Conservation (phyloP, 2,329 filamentous ascomycete genomes). For the Monosporascus sp. region DNA sequence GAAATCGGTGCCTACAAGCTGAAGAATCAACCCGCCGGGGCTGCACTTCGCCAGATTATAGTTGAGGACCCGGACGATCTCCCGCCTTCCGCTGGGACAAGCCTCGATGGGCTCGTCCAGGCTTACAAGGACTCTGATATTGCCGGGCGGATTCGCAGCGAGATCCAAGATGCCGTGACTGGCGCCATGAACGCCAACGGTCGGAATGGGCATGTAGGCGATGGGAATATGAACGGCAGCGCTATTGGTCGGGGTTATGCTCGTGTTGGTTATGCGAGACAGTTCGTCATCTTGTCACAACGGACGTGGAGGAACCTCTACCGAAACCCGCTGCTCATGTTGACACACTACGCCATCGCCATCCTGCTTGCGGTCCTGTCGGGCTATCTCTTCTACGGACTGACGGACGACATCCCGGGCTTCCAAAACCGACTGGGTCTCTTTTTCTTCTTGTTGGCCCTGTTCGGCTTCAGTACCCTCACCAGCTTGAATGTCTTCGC, state of each 20-base stretch:
- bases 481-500: conserved; percentile 94
- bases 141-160: conserved; percentile 66
- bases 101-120: conserved; percentile 75
- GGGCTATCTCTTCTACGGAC: conserved; percentile 91
- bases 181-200: conserved; percentile 65
- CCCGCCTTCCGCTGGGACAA: conserved; percentile 62
- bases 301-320: conserved; percentile 97
- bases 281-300: conserved; percentile 84
- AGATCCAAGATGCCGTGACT: conserved; percentile 67
- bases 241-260: conserved; percentile 74
- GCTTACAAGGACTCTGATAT: conserved; percentile 77
- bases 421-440: conserved; percentile 97
- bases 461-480: conserved; percentile 95
- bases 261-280: conserved; percentile 71
- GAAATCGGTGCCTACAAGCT: conserved; percentile 48
- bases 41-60: conserved; percentile 51
- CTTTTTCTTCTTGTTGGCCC: conserved; percentile 93
- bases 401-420: conserved; percentile 92
- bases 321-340: conserved; percentile 95
- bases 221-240: conserved; percentile 44
- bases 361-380: conserved; percentile 92
- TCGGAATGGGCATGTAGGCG: conserved; percentile 43
- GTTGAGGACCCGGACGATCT: conserved; percentile 66
- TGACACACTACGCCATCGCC: conserved; percentile 96
- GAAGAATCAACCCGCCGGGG: conserved; percentile 38